Conservation (phyloP, 1,284 basidiomycete species). For the Marasmius fiardii region DNA sequence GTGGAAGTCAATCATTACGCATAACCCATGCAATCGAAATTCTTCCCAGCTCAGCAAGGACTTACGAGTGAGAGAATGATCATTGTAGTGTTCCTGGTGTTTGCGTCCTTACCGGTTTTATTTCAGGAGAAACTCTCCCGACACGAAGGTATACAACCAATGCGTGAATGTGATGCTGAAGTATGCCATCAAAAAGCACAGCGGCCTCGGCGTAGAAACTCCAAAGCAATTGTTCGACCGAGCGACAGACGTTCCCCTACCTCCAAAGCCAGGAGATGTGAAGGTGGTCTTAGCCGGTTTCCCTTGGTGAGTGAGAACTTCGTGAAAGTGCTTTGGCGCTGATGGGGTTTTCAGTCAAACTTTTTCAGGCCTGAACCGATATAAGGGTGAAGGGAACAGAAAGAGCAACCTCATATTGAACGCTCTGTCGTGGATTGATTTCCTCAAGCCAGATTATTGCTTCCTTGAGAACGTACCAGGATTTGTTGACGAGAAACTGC, state of each 20-base stretch:
- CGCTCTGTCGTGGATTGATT: conserved; percentile 63
- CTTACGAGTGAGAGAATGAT: conserved; percentile 43
- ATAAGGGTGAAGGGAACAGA: conserved; percentile 43
- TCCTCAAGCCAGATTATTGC: conserved; percentile 53
- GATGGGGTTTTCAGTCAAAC: conserved; percentile 38
- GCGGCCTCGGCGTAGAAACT: conserved; percentile 30
- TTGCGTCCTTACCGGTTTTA: conserved; percentile 1
- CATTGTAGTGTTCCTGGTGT: not conserved
- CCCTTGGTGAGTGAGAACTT: conserved; percentile 52
- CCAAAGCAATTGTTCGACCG: conserved; percentile 28
- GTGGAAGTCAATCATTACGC: conserved; percentile 46
- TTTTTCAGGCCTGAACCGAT: conserved; percentile 58
- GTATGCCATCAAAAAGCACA: conserved; percentile 47
- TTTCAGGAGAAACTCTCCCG: conserved; percentile 42
- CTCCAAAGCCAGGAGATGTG: conserved; percentile 51
- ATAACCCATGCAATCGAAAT: conserved; percentile 68
- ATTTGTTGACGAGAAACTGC: conserved; percentile 57
- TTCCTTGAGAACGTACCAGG: conserved; percentile 75
- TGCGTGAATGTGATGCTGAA: conserved; percentile 60
- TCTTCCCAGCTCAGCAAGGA: conserved; percentile 62
- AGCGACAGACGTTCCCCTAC: conserved; percentile 39
- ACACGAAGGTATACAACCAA: conserved; percentile 47
- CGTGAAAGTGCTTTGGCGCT: not conserved
- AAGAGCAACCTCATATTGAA: conserved; percentile 57
- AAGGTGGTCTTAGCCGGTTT: conserved; percentile 67